Conservation (phyloP, 805 yeast species). For the Schwanniomyces vanrijiae region DNA sequence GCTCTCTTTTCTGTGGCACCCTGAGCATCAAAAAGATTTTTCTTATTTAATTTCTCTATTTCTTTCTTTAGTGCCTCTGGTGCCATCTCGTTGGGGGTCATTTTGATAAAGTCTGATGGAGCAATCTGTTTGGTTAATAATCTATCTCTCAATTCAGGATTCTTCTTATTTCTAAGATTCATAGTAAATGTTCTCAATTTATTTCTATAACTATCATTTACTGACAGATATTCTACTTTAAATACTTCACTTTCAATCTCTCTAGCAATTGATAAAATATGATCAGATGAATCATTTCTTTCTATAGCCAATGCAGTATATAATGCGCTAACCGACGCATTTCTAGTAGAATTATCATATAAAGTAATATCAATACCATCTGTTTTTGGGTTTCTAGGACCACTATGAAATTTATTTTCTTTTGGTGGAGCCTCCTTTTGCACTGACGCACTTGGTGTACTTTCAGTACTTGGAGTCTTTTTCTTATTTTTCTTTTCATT, state of each 20-base stretch:
- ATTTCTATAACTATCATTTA: constrained; percentile 67
- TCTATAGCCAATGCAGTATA: constrained; percentile 90
- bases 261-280: constrained; percentile 61
- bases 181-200: constrained; percentile 84
- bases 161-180: constrained; percentile 85
- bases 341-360: constrained; percentile 77
- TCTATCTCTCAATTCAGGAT: constrained; percentile 76
- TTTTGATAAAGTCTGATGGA: constrained; percentile 65
- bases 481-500: constrained; percentile 53
- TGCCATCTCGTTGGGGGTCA: constrained; percentile 95
- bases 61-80: constrained; percentile 87
- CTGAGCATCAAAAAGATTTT: constrained; percentile 93
- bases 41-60: constrained; percentile 79
- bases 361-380: constrained; percentile 75
- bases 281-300: constrained; percentile 56
- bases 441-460: constrained; percentile 8
- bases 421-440: constrained; percentile 16
- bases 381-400: constrained; percentile 73
- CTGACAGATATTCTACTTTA: constrained; percentile 55
- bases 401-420: constrained; percentile 40
- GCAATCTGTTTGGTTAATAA: constrained; percentile 66
- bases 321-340: constrained; percentile 77
- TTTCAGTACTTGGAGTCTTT: constrained; percentile 5
- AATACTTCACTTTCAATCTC: constrained; percentile 75
- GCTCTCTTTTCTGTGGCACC: constrained; percentile 97